Evolutionary conservation across 2,329 filamentous ascomycete genomes (phyloP).

Genomic region (Ceratocystis destructans): DNA sequence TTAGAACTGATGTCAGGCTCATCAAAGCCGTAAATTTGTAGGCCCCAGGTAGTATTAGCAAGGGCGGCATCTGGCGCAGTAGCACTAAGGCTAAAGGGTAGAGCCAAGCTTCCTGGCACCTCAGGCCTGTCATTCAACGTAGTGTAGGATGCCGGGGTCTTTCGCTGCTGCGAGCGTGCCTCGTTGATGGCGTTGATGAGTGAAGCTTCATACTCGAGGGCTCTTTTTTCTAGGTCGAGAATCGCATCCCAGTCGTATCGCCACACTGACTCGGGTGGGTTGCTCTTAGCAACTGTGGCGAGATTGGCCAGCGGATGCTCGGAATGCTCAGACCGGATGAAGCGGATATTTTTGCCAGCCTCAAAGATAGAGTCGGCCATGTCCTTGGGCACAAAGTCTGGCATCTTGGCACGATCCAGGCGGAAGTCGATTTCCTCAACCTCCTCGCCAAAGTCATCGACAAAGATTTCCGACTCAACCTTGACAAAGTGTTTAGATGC

Average conservation of each 20-base stretch:
- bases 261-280: constrained; percentile 50
- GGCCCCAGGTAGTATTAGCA: constrained; percentile 20
- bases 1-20: constrained; percentile 34
- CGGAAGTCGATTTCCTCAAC: constrained; percentile 46
- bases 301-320: constrained; percentile 51
- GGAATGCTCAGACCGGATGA: constrained; percentile 57
- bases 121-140: background rate
- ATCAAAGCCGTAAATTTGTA: constrained; percentile 38
- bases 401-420: constrained; percentile 52
- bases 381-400: constrained; percentile 56
- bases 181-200: constrained; percentile 22
- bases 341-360: constrained; percentile 59
- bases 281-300: constrained; percentile 33
- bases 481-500: constrained; percentile 46
- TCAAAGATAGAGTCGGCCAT: constrained; percentile 63
- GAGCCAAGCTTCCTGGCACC: background rate
- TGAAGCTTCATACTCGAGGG: constrained; percentile 29
- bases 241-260: constrained; percentile 60
- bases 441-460: constrained; percentile 47
- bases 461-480: constrained; percentile 39
- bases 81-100: background rate
- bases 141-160: background rate
- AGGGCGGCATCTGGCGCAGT: constrained; percentile 12
- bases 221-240: constrained; percentile 46
- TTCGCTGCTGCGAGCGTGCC: constrained; percentile 7